Base-by-base conservation (phyloP, 2,329 filamentous ascomycete genomes). In the Epicoccum nigrum region DNA sequence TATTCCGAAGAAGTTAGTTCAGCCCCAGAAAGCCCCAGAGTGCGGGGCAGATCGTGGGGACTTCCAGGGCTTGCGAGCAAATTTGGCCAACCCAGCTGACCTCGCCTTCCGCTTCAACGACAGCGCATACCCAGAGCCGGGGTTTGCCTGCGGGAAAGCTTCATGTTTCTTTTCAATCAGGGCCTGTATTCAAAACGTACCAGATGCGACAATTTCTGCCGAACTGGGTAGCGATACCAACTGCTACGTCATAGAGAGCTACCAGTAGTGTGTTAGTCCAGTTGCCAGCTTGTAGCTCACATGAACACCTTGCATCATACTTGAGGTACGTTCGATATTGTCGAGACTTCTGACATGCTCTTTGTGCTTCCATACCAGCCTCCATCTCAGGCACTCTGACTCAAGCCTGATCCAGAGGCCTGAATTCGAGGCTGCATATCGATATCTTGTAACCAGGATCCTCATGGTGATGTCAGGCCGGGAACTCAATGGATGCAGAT, bases 121-220 rank as follows among this genome's bases (percentile, higher is more conserved):
- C 43, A 32, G 31, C 20, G 38, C 31, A 12, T 13, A 33, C 38
- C 43, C 43, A 46, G 27, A 16, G 16, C 42, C 49, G 37, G 32
- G 38, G 37, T 37, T 37, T 32, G 32, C 37, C 20, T 38, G 35
- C 35, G 34, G 37, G 11, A 19, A 7, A 28, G 20, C 31, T n/a
- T 41, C 42, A 39, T n/a, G n/a, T n/a, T n/a, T n/a, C n/a, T n/a
- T n/a, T n/a, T n/a, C n/a, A 20, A 43, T 44, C 49, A 52, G 38
- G 49, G 43, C 34, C 43, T 39, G 49, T 47, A 52, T 43, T 38
- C 11, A 47, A 52, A 47, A 47, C 43, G 39, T 30, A 42, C 38
- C 49, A 28, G 27, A 52, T 43, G 28, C 21, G 27, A 6, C 15
- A 13, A 17, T 34, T 16, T 30, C 23, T 30, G 32, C 48, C 42